These are phyloP conservation scores for Eucommia ulmoides DNA, from an alignment of 257 asterid species.

Conservation along the genomic window DNA sequence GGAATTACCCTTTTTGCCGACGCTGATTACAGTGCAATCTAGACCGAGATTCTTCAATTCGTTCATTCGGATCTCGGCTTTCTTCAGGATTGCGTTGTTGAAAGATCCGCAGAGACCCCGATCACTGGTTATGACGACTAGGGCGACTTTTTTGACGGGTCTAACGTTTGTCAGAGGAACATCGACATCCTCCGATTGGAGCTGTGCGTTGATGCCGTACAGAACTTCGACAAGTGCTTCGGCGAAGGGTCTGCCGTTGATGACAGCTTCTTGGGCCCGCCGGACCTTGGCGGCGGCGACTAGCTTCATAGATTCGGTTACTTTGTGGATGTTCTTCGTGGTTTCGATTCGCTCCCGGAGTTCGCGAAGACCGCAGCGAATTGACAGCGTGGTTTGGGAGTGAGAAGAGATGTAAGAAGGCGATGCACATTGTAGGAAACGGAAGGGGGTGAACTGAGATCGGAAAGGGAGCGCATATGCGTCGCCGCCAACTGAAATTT, in stretches of 20 bases:
- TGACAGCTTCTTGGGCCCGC: constrained; percentile 64
- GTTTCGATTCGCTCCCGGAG: constrained; percentile 48
- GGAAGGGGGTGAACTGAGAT: too few relatives aligned
- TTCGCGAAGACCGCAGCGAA: too few relatives aligned
- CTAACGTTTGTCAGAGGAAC: constrained; percentile 47
- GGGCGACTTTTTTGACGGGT: constrained; percentile 55
- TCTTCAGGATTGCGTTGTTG: constrained; percentile 36
- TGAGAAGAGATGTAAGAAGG: too few relatives aligned
- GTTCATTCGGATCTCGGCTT: constrained; percentile 34
- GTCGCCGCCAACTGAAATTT: too few relatives aligned
- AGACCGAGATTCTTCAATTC: constrained; percentile 40
- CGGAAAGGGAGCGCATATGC: too few relatives aligned
- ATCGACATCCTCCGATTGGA: constrained; percentile 47
- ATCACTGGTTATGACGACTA: constrained; percentile 48
- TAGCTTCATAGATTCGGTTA: constrained; percentile 71
- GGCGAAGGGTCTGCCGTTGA: constrained; percentile 53
- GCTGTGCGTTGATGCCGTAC: constrained; percentile 42
- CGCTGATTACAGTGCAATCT: constrained; percentile 39
- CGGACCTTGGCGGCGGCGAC: constrained; percentile 69
- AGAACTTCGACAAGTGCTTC: constrained; percentile 46
- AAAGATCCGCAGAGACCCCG: constrained; percentile 79
- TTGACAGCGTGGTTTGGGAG: too few relatives aligned
- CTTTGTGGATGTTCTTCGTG: constrained; percentile 48
- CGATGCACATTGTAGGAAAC: too few relatives aligned
- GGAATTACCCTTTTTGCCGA: constrained; percentile 56